Percentiles rank a stretch among this genome's conserved stretches.
Evolutionary conservation across 2,329 filamentous ascomycete genomes (phyloP).

Genomic region (Diaporthe caulivora): DNA sequence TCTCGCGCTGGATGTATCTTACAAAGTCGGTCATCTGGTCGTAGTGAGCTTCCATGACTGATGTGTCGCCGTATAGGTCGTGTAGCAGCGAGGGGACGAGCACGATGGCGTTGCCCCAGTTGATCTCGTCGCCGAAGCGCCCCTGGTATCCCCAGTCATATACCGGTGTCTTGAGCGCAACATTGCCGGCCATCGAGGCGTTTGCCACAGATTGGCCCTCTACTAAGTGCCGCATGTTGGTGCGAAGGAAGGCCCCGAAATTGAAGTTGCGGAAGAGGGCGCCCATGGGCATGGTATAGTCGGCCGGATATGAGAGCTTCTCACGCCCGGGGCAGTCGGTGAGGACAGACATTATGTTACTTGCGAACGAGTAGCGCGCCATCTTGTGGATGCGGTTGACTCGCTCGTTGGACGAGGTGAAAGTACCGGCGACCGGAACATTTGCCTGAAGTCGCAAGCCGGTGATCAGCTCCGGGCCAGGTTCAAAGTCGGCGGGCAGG

Average conservation of each 20-base stretch:
- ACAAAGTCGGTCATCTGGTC: conserved; percentile 33
- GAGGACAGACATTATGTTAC: too few relatives aligned
- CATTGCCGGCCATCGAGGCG: conserved; percentile 1
- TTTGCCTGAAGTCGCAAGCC: neutral
- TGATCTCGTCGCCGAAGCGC: conserved; percentile 36
- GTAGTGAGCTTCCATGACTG: conserved; percentile 32
- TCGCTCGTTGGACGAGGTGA: too few relatives aligned
- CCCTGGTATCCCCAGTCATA: conserved; percentile 36
- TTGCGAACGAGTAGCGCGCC: too few relatives aligned
- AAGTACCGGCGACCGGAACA: conserved; percentile 27
- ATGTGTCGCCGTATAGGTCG: conserved; percentile 32
- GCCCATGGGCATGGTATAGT: too few relatives aligned
- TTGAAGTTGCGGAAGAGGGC: conserved; percentile 34
- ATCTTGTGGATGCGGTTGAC: too few relatives aligned
- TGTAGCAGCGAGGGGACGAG: conserved; percentile 30
- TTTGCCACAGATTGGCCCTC: neutral
- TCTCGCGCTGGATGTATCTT: conserved; percentile 35
- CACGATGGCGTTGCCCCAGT: conserved; percentile 37
- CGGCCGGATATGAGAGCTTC: too few relatives aligned
- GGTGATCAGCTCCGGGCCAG: neutral
- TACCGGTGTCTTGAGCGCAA: conserved; percentile 35
- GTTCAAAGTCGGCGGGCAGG: neutral
- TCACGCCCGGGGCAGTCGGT: too few relatives aligned
- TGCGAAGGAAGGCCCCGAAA: conserved; percentile 9
- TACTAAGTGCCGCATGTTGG: neutral